Evolutionary conservation across 2,329 filamentous ascomycete species (phyloP).

Genomic region (Cadophora sp.): DNA sequence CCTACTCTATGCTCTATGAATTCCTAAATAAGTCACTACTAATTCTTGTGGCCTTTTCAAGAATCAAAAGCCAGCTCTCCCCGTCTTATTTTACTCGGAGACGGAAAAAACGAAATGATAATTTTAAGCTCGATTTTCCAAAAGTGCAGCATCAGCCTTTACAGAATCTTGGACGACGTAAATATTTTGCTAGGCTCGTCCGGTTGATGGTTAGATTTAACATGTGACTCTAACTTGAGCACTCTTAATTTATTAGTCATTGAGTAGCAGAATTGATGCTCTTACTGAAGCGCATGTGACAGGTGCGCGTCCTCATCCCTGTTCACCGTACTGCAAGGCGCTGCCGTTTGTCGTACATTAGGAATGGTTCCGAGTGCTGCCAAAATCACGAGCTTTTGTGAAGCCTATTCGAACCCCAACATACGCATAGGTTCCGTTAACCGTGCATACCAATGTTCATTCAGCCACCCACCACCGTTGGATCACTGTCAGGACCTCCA

Average conservation of each 20-base stretch:
- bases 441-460: not conserved
- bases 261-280: not conserved
- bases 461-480: not conserved
- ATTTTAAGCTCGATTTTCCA: no score
- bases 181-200: no score
- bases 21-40: no score
- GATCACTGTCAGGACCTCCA: not conserved
- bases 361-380: not conserved
- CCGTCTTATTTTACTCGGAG: no score
- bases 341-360: not conserved
- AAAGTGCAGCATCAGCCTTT: no score
- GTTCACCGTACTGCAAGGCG: not conserved
- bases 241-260: not conserved
- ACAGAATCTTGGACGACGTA: no score
- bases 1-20: no score
- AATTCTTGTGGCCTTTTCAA: no score
- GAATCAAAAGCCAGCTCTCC: no score
- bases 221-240: no score
- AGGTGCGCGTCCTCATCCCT: not conserved
- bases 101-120: no score
- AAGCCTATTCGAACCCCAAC: not conserved
- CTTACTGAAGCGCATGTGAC: not conserved
- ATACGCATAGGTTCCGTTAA: slow-evolving; percentile 2
- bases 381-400: slow-evolving; percentile 1
- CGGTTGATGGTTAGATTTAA: no score